Evolutionary conservation across 2,329 filamentous ascomycete species (phyloP), one percentile per base, ranked within the genome.

Genomic region (Mollisia scopiformis): DNA sequence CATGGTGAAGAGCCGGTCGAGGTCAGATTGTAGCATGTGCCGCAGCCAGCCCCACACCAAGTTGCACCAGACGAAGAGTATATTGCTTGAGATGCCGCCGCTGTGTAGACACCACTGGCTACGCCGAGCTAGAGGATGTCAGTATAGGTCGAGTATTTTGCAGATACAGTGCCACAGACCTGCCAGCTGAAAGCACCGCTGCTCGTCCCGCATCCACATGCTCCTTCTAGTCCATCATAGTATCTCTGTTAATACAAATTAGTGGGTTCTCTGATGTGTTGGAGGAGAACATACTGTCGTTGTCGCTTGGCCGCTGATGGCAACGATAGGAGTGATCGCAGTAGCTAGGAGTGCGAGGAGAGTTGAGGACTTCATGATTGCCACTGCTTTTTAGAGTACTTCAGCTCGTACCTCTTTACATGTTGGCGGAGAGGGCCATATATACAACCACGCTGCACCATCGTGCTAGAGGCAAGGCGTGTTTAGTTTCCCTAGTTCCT

Each of bases 151-250:
- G 21, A 23, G 39, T 30, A n/a, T 1, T 25, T 28, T 16, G n/a
- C n/a, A n/a, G 37, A 6, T 4, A 13, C 19, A 21, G 39, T 13
- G 51, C 31, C 25, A 61, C 60, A 46, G 25, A 67, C 67, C 64
- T 73, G 72, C 72, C 73, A 74, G n/a, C 66, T 57, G 54, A 66
- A 70, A n/a, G 50, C 43, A 5, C 71, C 70, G 14, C 66, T 68
- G 37, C 49, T 59, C 28, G 60, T 59, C 4, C 72, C 73, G 31
- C 72, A 74, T 25, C 72, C 72, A 56, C 73, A 75, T 14, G 72
- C 72, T 25, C 73, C 73, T 52, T 73, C 61, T 37, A 65, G 67
- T 4, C 68, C 68, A 61, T 75, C 73, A 56, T 72, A 74, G 61
- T 75, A 75, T 11, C 68, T 69, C 73, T 74, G 41, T 27, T 14